A percentile compares a stretch with the other conserved stretches of the same genome.
These are phyloP conservation scores for Cryptosporidium xiaoi DNA, from an alignment of 169 alveolate genomes.

Conservation along the genomic window DNA sequence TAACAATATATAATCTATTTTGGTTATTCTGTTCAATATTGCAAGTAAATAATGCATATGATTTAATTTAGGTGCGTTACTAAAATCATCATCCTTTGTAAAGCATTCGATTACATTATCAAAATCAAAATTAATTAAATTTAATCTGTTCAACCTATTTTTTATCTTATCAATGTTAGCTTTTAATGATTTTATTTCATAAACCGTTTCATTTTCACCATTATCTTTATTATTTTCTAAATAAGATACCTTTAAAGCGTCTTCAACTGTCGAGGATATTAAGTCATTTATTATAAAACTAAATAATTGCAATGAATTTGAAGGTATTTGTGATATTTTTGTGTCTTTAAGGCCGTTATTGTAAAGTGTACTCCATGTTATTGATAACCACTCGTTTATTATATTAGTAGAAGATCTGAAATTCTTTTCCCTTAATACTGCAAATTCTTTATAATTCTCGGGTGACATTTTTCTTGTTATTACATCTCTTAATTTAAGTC, in stretches of 20 bases:
- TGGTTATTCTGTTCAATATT: slow-evolving; percentile 30
- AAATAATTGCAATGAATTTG: slow-evolving; percentile 47
- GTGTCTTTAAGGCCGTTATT: slow-evolving; percentile 62
- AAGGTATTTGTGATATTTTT: slow-evolving; percentile 68
- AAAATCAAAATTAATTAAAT: not conserved
- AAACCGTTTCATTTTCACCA: not conserved
- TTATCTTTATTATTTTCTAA: not conserved
- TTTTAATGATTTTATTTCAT: not conserved
- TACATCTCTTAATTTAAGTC: slow-evolving; percentile 53
- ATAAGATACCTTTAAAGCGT: slow-evolving; percentile 36
- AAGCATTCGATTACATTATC: slow-evolving; percentile 19
- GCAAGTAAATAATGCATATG: slow-evolving; percentile 40
- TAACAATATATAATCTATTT: slow-evolving; percentile 12
- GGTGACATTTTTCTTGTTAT: slow-evolving; percentile 67
- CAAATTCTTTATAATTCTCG: slow-evolving; percentile 61
- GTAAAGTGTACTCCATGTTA: slow-evolving; percentile 64
- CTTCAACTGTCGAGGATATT: slow-evolving; percentile 56
- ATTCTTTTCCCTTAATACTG: slow-evolving; percentile 59
- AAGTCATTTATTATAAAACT: slow-evolving; percentile 63
- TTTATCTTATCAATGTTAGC: not conserved
- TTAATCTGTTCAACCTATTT: not conserved
- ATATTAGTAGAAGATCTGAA: slow-evolving; percentile 51
- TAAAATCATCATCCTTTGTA: not conserved
- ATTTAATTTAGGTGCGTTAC: slow-evolving; percentile 26
- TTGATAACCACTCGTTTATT: slow-evolving; percentile 60